Conservation (phyloP, 371 early-diverging fungal species). For the Dichotomocladium elegans region DNA sequence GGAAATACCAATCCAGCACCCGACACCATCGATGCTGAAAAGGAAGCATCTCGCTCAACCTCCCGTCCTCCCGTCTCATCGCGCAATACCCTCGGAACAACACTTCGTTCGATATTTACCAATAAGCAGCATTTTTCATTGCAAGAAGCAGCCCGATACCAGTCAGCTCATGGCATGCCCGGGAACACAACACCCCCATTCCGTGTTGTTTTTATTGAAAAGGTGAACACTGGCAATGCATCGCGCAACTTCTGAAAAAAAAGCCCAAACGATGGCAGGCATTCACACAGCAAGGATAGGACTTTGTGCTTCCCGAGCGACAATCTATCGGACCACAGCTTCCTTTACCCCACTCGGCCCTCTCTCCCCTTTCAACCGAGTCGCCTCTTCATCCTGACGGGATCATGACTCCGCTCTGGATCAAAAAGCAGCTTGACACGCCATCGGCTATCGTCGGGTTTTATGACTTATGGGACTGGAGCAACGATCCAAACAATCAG, state of each 20-base stretch:
- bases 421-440: constrained; percentile 57
- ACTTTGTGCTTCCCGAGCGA: constrained; percentile 34
- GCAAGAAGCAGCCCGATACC: constrained; percentile 32
- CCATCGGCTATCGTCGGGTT: constrained; percentile 72
- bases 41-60: constrained; percentile 6
- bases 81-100: constrained; percentile 14
- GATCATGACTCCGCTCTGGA: constrained; percentile 71
- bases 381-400: constrained; percentile 85
- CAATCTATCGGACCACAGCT: constrained; percentile 28
- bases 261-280: too few relatives aligned
- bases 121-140: constrained; percentile 25
- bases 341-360: constrained; percentile 42
- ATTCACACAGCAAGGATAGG: too few relatives aligned
- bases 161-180: constrained; percentile 6
- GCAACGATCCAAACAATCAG: constrained; percentile 18
- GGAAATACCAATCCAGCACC: not conserved
- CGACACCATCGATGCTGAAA: constrained; percentile 9
- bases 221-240: constrained; percentile 14
- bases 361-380: constrained; percentile 66
- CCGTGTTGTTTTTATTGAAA: constrained; percentile 32
- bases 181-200: constrained; percentile 20
- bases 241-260: not conserved
- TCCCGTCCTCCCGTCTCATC: constrained; percentile 4
- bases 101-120: constrained; percentile 18
- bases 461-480: constrained; percentile 62